Evolutionary conservation across 163 green algal genomes (phyloP).

Genomic region (Scenedesmus sp.): DNA sequence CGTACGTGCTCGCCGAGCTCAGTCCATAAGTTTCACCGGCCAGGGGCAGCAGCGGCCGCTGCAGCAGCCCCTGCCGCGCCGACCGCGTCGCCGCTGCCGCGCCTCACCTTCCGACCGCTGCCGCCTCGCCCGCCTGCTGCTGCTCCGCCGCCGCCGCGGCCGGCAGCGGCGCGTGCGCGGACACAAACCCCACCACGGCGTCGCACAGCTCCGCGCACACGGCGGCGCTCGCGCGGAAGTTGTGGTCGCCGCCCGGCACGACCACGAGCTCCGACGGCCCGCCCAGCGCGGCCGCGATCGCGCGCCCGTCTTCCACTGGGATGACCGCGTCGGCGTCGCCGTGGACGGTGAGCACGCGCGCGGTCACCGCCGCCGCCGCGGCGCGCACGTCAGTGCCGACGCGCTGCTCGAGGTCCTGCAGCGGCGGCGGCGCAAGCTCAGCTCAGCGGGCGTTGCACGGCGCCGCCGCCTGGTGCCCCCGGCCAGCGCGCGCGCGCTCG

Average conservation of each 20-base stretch:
- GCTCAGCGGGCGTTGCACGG: no score
- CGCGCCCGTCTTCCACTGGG: conserved; percentile 56
- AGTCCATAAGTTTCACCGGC: no score
- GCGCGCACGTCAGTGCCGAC: conserved; percentile 61
- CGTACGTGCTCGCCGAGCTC: conserved; percentile 22
- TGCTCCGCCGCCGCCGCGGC: no score
- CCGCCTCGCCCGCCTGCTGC: no score
- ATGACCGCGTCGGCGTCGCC: conserved; percentile 63
- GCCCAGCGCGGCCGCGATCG: conserved; percentile 48
- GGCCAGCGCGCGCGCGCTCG: background rate
- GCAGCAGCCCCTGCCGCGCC: background rate
- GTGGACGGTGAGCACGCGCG: conserved; percentile 67
- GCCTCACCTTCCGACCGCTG: conserved; percentile 24
- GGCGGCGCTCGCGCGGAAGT: conserved; percentile 44
- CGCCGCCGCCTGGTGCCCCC: no score
- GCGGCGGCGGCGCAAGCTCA: background rate
- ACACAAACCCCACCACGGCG: conserved; percentile 37
- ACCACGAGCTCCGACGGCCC: conserved; percentile 43
- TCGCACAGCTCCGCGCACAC: conserved; percentile 37
- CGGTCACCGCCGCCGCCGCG: conserved; percentile 49
- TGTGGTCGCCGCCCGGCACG: conserved; percentile 67
- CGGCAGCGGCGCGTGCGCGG: no score
- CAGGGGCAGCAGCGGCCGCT: background rate
- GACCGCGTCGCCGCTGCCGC: background rate
- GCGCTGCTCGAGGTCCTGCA: conserved; percentile 65